Evolutionary conservation across 345 rosid genomes (phyloP).

Genomic region (Capsella bursapastoris): DNA sequence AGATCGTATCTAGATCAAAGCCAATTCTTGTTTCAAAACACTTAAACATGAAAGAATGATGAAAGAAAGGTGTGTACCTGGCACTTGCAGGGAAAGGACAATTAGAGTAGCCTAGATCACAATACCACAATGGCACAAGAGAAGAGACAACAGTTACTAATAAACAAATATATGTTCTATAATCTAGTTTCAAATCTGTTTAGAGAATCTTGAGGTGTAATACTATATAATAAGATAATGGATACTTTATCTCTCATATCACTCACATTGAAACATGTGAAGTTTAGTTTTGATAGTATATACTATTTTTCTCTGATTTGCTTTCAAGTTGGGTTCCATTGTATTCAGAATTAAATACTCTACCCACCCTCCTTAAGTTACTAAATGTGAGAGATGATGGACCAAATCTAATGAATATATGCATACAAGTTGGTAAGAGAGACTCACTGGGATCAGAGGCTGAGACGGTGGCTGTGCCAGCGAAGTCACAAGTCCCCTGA

Average conservation of each 20-base stretch:
- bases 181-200: slow-evolving; percentile 1
- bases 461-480: slow-evolving; percentile 65
- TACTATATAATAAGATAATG: slow-evolving; percentile 23
- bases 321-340: slow-evolving; percentile 28
- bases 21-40: slow-evolving; percentile 9
- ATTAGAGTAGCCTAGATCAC: slow-evolving; percentile 42
- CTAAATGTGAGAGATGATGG: slow-evolving; percentile 15
- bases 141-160: slow-evolving; percentile 31
- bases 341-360: background rate
- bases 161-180: background rate
- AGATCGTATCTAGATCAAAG: slow-evolving; percentile 10
- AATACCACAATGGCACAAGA: slow-evolving; percentile 27
- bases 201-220: slow-evolving; percentile 34
- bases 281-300: slow-evolving; percentile 17
- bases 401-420: background rate
- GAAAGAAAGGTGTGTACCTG: slow-evolving; percentile 33
- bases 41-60: background rate
- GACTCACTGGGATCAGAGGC: slow-evolving; percentile 68
- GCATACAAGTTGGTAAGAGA: slow-evolving; percentile 1
- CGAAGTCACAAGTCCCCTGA: slow-evolving; percentile 80
- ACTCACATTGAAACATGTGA: slow-evolving; percentile 38
- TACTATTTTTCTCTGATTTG: slow-evolving; percentile 24
- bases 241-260: slow-evolving; percentile 1
- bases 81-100: slow-evolving; percentile 46
- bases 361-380: slow-evolving; percentile 4